A percentile compares a stretch with the other conserved stretches of the same genome.
phyloP scores from a whole-genome alignment of 192 early-diverging fungal species.

The Coemansia reversa region DNA sequence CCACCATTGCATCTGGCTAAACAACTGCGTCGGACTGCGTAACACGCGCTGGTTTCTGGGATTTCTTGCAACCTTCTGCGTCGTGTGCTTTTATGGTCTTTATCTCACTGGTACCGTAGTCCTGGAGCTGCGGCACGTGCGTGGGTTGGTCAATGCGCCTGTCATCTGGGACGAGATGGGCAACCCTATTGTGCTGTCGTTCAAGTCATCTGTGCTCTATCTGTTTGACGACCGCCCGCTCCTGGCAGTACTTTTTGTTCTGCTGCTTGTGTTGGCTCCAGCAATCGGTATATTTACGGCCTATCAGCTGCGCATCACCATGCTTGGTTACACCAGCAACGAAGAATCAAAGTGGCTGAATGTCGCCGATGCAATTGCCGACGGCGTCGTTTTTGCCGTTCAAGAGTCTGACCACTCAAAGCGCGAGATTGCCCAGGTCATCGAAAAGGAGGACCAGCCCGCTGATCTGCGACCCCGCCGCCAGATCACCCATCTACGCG shows the following conservation, averaged over 20 bases:
- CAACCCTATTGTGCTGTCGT: slow-evolving; percentile 21
- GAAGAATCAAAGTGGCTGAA: slow-evolving; percentile 53
- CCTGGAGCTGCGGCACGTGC: slow-evolving; percentile 34
- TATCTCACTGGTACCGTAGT: slow-evolving; percentile 30
- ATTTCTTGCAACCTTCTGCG: slow-evolving; percentile 40
- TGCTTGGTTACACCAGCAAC: slow-evolving; percentile 49
- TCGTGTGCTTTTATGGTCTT: slow-evolving; percentile 42
- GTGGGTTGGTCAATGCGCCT: slow-evolving; percentile 21
- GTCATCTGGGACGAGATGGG: slow-evolving; percentile 24
- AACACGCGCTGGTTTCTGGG: slow-evolving; percentile 50
- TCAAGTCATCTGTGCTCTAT: slow-evolving; percentile 36
- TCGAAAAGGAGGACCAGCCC: slow-evolving; percentile 48
- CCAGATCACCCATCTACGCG: slow-evolving; percentile 25
- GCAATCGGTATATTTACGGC: slow-evolving; percentile 35
- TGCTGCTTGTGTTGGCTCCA: slow-evolving; percentile 39
- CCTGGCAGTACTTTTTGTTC: slow-evolving; percentile 31
- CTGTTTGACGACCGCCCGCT: slow-evolving; percentile 31
- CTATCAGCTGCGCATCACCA: slow-evolving; percentile 48
- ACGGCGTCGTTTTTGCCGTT: slow-evolving; percentile 44
- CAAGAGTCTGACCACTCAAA: background rate
- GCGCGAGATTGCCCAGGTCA: slow-evolving; percentile 16
- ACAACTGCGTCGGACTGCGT: slow-evolving; percentile 55
- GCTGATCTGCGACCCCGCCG: slow-evolving; percentile 23
- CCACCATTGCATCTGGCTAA: slow-evolving; percentile 58
- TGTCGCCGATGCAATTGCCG: slow-evolving; percentile 37